Percentiles rank a stretch among this genome's conserved stretches.
phyloP scores from a whole-genome alignment of 2,329 filamentous ascomycete genomes.

The Epichloe hybrida region DNA sequence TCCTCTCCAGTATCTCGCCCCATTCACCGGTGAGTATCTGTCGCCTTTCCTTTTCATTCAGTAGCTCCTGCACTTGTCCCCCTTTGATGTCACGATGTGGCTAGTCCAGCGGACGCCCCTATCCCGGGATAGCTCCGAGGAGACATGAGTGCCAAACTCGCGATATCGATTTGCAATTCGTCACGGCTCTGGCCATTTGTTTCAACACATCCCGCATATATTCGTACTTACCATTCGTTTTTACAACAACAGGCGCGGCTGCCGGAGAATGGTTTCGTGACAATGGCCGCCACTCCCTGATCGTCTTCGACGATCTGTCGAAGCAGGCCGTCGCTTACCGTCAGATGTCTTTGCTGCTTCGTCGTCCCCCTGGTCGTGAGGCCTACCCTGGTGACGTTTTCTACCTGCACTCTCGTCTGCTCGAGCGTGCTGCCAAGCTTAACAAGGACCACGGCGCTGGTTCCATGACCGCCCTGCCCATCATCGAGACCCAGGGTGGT shows the following conservation, averaged over 20 bases:
- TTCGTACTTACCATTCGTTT: neutral
- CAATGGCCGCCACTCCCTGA: conserved; percentile 74
- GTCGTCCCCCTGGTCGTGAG: conserved; percentile 97
- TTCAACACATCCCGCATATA: neutral
- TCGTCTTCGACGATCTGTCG: conserved; percentile 89
- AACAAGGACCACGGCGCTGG: conserved; percentile 89
- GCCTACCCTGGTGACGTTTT: conserved; percentile 98
- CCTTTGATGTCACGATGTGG: no score
- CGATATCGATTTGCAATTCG: neutral
- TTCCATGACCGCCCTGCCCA: conserved; percentile 89
- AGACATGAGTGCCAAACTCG: neutral
- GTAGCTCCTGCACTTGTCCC: no score
- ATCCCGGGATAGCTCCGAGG: neutral
- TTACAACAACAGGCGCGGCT: conserved; percentile 16
- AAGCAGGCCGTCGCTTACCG: conserved; percentile 98
- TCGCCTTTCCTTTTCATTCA: no score
- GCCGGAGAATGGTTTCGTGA: conserved; percentile 68
- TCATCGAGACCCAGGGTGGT: conserved; percentile 99
- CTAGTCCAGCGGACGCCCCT: no score
- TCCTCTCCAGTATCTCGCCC: conserved; percentile 85
- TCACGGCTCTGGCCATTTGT: neutral
- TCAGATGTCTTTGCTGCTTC: conserved; percentile 96
- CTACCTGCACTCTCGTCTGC: conserved; percentile 97
- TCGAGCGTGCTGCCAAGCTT: conserved; percentile 99
- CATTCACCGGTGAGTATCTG: conserved; percentile 57